Conservation (phyloP, 2,329 filamentous ascomycete species). For the Aspergillus fijiensis region DNA sequence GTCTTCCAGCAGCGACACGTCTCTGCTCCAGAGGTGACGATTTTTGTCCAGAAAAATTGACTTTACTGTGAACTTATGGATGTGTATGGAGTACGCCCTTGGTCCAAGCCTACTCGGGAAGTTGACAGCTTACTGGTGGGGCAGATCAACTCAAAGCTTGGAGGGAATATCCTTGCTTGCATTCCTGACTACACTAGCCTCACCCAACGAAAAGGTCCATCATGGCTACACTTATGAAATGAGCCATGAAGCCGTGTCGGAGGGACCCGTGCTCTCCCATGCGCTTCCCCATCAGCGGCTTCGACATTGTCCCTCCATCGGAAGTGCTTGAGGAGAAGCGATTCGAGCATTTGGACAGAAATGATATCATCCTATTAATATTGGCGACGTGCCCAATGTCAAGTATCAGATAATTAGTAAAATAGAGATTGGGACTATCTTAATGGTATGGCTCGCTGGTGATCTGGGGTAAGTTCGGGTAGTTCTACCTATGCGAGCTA, state of each 20-base stretch:
- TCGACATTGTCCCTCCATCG: conserved; percentile 15
- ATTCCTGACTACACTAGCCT: no score
- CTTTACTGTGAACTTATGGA: background rate
- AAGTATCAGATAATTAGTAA: no score
- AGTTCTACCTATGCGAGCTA: no score
- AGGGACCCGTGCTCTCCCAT: no score
- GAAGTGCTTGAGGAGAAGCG: conserved; percentile 25
- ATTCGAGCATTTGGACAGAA: conserved; percentile 26
- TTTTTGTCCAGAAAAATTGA: no score
- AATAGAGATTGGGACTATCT: conserved; percentile 20
- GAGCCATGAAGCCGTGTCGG: no score
- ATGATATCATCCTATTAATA: background rate
- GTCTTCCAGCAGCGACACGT: background rate
- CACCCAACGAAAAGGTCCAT: no score
- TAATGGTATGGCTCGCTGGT: conserved; percentile 32
- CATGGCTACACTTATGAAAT: no score
- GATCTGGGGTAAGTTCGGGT: conserved; percentile 26
- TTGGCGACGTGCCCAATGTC: no score
- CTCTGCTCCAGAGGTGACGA: background rate
- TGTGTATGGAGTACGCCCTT: no score
- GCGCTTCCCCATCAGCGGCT: no score
- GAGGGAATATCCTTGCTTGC: no score
- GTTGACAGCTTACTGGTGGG: background rate
- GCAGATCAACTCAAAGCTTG: background rate
- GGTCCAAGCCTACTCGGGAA: background rate